phyloP scores from a whole-genome alignment of 2,329 filamentous ascomycete genomes.

The Cryoendolithus antarcticus region DNA sequence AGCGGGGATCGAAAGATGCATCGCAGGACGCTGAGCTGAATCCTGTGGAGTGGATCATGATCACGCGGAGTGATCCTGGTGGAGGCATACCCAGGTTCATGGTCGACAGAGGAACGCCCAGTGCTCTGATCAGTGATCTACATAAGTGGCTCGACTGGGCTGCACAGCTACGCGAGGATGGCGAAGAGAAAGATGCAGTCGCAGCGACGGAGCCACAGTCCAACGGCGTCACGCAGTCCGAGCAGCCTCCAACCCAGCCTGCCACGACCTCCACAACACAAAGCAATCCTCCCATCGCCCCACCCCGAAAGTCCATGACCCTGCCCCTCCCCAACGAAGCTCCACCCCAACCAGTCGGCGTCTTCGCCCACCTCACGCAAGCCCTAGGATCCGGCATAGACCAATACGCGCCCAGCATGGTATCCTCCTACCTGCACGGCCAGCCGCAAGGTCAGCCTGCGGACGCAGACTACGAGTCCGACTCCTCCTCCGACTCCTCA shows the following conservation, averaged over 20 bases:
- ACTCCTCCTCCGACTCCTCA: constrained; percentile 15
- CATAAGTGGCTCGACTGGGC: constrained; percentile 76
- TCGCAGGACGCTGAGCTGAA: constrained; percentile 42
- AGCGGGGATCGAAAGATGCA: constrained; percentile 8
- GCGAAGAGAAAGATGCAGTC: constrained; percentile 3
- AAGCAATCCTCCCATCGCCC: too few species aligned
- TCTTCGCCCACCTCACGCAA: constrained; percentile 19
- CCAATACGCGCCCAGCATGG: constrained; percentile 22
- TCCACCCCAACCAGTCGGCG: constrained; percentile 12
- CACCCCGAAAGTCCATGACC: too few species aligned
- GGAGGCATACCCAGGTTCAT: constrained; percentile 81
- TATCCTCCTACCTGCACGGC: constrained; percentile 17
- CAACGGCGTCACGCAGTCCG: constrained; percentile 1
- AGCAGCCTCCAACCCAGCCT: too few species aligned
- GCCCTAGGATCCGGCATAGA: constrained; percentile 21
- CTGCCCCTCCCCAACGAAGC: constrained; percentile 3
- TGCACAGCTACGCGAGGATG: constrained; percentile 1
- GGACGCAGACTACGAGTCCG: constrained; percentile 4
- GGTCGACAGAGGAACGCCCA: constrained; percentile 79
- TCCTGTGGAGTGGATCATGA: constrained; percentile 83
- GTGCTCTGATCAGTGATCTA: constrained; percentile 66
- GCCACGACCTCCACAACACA: neutral
- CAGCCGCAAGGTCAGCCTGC: constrained; percentile 1
- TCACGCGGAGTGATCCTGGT: constrained; percentile 77
- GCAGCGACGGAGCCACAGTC: neutral